phyloP scores from a whole-genome alignment of 495 filamentous ascomycete genomes.

The Parmelia sp. region DNA sequence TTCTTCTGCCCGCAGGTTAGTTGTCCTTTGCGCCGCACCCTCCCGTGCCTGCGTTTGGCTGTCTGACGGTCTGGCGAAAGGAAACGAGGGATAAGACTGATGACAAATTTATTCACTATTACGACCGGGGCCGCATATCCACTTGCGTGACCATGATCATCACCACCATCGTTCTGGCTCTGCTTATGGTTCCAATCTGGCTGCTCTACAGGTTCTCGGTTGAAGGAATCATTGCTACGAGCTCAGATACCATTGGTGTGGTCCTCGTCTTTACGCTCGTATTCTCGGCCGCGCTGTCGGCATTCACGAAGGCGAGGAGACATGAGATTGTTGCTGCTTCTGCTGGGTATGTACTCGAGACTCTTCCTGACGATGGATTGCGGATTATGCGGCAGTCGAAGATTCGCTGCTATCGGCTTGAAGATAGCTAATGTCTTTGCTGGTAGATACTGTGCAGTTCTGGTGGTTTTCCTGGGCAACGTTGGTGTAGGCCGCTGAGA shows the following conservation, averaged over 20 bases:
- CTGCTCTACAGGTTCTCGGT: slow-evolving; percentile 33
- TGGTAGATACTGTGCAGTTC: slow-evolving; percentile 28
- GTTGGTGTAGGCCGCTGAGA: not conserved
- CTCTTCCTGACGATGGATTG: not conserved
- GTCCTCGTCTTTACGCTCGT: slow-evolving; percentile 33
- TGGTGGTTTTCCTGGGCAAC: slow-evolving; percentile 31
- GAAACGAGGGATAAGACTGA: slow-evolving; percentile 33
- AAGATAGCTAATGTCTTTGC: not conserved
- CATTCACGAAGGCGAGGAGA: slow-evolving; percentile 35
- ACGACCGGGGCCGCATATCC: slow-evolving; percentile 31
- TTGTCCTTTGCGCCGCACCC: not conserved
- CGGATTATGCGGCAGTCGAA: not conserved
- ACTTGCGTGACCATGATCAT: slow-evolving; percentile 34
- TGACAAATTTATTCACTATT: slow-evolving; percentile 35
- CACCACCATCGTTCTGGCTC: slow-evolving; percentile 32
- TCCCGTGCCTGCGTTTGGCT: not conserved
- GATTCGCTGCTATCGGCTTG: not conserved
- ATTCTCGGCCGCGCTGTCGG: slow-evolving; percentile 33
- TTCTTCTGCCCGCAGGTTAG: slow-evolving; percentile 19
- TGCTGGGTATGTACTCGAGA: slow-evolving; percentile 31
- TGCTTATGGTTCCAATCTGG: slow-evolving; percentile 38
- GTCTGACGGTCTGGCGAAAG: slow-evolving; percentile 4
- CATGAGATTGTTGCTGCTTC: slow-evolving; percentile 42
- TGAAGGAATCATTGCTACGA: slow-evolving; percentile 17
- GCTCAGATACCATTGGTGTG: slow-evolving; percentile 24